Base-by-base conservation (phyloP, 441 rosid species). In the Euphorbia corollata region DNA sequence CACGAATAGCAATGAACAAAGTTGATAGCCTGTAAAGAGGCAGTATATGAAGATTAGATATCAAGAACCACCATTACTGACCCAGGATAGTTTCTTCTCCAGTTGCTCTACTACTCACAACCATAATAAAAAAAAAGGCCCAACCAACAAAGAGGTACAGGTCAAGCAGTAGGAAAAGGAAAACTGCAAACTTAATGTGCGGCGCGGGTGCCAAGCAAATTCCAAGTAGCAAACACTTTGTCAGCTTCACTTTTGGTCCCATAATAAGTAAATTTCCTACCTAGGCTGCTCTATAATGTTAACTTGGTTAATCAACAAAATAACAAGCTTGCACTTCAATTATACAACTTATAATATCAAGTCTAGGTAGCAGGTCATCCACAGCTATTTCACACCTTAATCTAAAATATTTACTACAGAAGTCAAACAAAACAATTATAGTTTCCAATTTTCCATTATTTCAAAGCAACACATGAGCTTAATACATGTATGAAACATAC, bases 281-380 rank as follows among this genome's bases (percentile, higher is more conserved):
- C 68, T 27, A 56, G 41, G 50, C 23, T 38, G 27, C 24, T 53
- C 22, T 55, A 53, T 50, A 55, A 66, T 3, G 22, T 55, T 27
- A 55, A 34, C 48, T 36, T 16, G 23, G 13, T 56, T 55, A 66
- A 34, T 19, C 23, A 18, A 53, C 27, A 66, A 2, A 34, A 57
- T 9, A 41, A 23, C 6, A 55, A 66, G 53, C 59, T 34, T 32
- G 12, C 20, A 41, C 47, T 41, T 41, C 47, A 50, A 50, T 16
- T 50, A 16, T 2, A 50, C 54, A 50, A 50, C 54, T 50, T 50
- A 16, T 50, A 50, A 50, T n/a, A 50, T n/a, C 54, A 6, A 19
- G 30, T 19, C 27, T 62, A 36, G 8, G 41, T 36, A 36, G 41
- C 8, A 20, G 19, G 39, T 38, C 45, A 30, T 61, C 3, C 39